phyloP scores from a whole-genome alignment of 345 rosid species.

The Angophora floribunda region DNA sequence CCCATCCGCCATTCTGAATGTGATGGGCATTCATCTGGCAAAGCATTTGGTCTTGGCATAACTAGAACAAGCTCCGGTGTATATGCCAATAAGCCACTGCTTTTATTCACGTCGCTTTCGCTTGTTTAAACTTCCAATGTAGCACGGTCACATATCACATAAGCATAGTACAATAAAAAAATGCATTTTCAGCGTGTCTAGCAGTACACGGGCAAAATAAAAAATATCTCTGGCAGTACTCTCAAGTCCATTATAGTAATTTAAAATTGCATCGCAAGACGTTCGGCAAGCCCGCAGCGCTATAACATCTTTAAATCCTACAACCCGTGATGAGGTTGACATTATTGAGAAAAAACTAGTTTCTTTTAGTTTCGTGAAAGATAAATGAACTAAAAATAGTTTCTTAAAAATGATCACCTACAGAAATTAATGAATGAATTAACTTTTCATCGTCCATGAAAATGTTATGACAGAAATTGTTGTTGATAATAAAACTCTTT shows the following conservation, averaged over 20 bases:
- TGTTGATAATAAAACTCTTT: too few relatives aligned
- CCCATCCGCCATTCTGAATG: background rate
- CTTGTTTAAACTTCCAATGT: background rate
- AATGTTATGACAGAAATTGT: too few relatives aligned
- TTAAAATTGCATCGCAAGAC: background rate
- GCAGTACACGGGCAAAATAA: background rate
- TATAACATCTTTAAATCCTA: background rate
- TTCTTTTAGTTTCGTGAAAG: background rate
- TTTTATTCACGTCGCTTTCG: background rate
- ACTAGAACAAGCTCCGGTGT: background rate
- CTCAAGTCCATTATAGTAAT: background rate
- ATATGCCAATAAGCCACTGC: background rate
- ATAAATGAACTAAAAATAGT: too few relatives aligned
- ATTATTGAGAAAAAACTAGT: background rate
- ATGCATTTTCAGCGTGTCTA: background rate
- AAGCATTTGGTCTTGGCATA: background rate
- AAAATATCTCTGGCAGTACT: background rate
- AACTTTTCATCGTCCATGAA: background rate
- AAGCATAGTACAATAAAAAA: background rate
- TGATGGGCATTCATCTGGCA: background rate
- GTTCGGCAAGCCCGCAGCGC: background rate
- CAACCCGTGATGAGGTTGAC: background rate
- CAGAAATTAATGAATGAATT: background rate
- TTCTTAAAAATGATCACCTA: too few relatives aligned
- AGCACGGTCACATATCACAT: background rate